A percentile compares a stretch with the other conserved stretches of the same genome.
Evolutionary conservation across 768 basidiomycete genomes (phyloP).

Genomic region (Phylloporus scabripes): DNA sequence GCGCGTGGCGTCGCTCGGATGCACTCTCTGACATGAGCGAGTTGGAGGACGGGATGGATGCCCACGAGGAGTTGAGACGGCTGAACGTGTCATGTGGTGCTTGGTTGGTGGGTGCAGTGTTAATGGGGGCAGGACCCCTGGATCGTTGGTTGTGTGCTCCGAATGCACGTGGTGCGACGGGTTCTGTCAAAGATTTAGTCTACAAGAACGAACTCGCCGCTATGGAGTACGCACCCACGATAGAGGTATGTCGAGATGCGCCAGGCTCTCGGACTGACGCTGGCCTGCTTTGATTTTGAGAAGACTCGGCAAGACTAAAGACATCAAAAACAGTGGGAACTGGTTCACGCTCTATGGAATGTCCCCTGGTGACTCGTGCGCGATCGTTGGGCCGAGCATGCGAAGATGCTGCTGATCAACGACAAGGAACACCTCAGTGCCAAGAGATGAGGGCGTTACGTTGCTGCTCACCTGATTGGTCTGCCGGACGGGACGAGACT

Average conservation of each 20-base stretch:
- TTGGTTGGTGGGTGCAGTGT: slow-evolving; percentile 7
- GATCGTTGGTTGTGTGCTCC: slow-evolving; percentile 11
- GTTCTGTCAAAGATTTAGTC: slow-evolving; percentile 14
- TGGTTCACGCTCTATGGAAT: slow-evolving; percentile 16
- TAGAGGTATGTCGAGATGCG: slow-evolving; percentile 8
- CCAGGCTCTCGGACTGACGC: slow-evolving; percentile 6
- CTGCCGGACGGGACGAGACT: slow-evolving; percentile 6
- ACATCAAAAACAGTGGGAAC: slow-evolving; percentile 27
- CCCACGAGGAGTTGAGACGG: slow-evolving; percentile 23
- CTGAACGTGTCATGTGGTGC: slow-evolving; percentile 13
- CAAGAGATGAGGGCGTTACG: slow-evolving; percentile 5
- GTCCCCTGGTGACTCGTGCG: slow-evolving; percentile 20
- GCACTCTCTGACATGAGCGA: slow-evolving; percentile 42
- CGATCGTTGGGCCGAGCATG: slow-evolving; percentile 10
- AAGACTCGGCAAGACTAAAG: slow-evolving; percentile 21
- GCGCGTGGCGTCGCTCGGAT: slow-evolving; percentile 36
- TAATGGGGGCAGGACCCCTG: slow-evolving; percentile 12
- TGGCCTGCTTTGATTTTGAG: slow-evolving; percentile 16
- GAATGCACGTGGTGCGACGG: slow-evolving; percentile 9
- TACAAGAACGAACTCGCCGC: background rate
- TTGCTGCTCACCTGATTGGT: slow-evolving; percentile 6
- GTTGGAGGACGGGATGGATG: slow-evolving; percentile 33
- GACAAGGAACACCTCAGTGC: background rate
- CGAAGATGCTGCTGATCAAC: background rate
- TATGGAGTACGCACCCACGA: slow-evolving; percentile 8